These are phyloP conservation scores for Claviceps citrina DNA, from an alignment of 2,329 filamentous ascomycete species.

Conservation along the genomic window DNA sequence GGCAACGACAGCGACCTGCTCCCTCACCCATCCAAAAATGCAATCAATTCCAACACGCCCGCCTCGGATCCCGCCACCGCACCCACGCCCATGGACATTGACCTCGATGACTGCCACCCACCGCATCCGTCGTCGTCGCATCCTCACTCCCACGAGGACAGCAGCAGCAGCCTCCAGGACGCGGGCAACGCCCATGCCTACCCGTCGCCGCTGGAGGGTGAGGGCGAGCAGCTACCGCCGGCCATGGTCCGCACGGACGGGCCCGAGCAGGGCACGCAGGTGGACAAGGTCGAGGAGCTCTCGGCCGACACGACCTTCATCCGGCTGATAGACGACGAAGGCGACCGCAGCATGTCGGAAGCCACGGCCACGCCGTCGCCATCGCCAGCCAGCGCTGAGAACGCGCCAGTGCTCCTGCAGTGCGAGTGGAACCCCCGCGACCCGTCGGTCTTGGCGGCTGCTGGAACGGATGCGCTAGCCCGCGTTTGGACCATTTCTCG, in stretches of 20 bases:
- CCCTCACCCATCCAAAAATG: background rate
- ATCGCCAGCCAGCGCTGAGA: constrained; percentile 28
- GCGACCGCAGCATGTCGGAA: constrained; percentile 16
- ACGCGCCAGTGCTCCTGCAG: constrained; percentile 47
- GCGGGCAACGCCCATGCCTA: constrained; percentile 39
- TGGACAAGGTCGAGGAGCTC: constrained; percentile 48
- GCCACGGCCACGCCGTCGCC: constrained; percentile 20
- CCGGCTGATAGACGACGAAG: constrained; percentile 32
- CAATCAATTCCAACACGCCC: background rate
- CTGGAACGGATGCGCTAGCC: constrained; percentile 55
- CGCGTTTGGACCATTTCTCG: constrained; percentile 50
- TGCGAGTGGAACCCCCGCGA: constrained; percentile 54
- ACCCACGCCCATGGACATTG: constrained; percentile 44
- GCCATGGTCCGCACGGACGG: constrained; percentile 42
- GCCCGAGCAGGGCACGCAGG: constrained; percentile 47
- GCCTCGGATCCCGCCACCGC: constrained; percentile 25
- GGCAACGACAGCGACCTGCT: constrained; percentile 21
- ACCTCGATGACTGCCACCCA: constrained; percentile 19
- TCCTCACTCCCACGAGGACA: constrained; percentile 8
- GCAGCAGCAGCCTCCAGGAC: constrained; percentile 18
- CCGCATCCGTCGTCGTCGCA: constrained; percentile 22
- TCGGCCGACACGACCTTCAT: constrained; percentile 45
- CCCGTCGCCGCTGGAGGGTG: constrained; percentile 46
- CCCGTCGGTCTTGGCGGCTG: constrained; percentile 49
- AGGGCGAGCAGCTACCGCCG: constrained; percentile 38